Evolutionary conservation across 306 rosid species (phyloP).

Genomic region (Benincasa hispida): DNA sequence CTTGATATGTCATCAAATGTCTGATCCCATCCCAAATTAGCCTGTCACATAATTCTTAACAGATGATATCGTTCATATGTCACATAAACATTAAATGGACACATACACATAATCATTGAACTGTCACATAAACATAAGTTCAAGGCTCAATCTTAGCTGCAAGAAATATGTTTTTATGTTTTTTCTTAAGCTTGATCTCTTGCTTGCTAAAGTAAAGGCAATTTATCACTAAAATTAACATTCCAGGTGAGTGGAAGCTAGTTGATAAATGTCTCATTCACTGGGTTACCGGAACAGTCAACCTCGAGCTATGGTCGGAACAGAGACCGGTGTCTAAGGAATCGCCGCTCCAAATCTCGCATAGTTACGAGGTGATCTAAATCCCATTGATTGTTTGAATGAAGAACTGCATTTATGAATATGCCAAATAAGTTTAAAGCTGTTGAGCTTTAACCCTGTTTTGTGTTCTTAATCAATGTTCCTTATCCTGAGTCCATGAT

Average conservation of each 20-base stretch:
- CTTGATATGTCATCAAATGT: neutral
- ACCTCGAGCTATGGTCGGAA: slow-evolving; percentile 86
- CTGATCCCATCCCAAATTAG: neutral
- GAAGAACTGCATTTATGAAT: neutral
- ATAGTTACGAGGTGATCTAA: slow-evolving; percentile 47
- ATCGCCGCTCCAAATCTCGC: slow-evolving; percentile 58
- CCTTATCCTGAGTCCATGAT: neutral
- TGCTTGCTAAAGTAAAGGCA: neutral
- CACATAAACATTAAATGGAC: neutral
- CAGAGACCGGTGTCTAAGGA: slow-evolving; percentile 61
- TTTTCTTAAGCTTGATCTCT: neutral
- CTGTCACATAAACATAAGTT: neutral
- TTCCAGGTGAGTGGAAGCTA: slow-evolving; percentile 88
- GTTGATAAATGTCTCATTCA: slow-evolving; percentile 61
- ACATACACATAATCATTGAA: too few relatives aligned
- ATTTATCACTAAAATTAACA: neutral
- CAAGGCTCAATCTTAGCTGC: neutral
- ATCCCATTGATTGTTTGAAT: slow-evolving; percentile 3
- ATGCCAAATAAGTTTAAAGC: neutral
- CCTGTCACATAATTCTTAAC: neutral
- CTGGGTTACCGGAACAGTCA: slow-evolving; percentile 73
- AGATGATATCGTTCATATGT: too few relatives aligned
- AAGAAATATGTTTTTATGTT: neutral
- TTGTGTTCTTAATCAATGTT: neutral
- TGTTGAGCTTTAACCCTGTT: neutral